These are phyloP conservation scores for Aspergillus ostianus DNA, from an alignment of 495 filamentous ascomycete species.

Conservation along the genomic window DNA sequence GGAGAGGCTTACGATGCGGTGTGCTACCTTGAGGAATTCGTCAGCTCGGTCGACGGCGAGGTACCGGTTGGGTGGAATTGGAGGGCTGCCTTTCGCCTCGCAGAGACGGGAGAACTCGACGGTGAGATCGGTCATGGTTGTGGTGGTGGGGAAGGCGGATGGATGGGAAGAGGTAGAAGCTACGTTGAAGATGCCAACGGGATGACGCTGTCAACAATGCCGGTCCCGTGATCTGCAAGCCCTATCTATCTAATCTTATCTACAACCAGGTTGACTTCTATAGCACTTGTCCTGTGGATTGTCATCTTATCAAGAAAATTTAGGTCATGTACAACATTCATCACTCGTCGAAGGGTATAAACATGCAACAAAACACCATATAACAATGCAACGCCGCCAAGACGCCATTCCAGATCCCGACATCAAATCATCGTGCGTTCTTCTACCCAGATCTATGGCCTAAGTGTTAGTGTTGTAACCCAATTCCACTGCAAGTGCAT, in stretches of 20 bases:
- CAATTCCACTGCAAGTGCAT: not conserved
- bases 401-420: not conserved
- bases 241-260: conserved; percentile 12
- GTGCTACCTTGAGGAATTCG: conserved; percentile 93
- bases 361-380: conserved; percentile 3
- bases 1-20: conserved; percentile 71
- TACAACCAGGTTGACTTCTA: not conserved
- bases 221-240: conserved; percentile 21
- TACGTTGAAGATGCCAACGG: conserved; percentile 1
- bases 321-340: conserved; percentile 1
- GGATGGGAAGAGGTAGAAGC: conserved; percentile 13
- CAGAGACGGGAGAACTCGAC: conserved; percentile 62
- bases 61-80: conserved; percentile 2
- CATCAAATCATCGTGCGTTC: conserved; percentile 43
- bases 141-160: not conserved
- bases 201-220: conserved; percentile 2
- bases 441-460: conserved; percentile 63
- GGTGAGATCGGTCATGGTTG: conserved; percentile 68
- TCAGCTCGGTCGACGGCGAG: conserved; percentile 59
- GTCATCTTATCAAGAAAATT: not conserved
- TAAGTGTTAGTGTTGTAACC: conserved; percentile 11
- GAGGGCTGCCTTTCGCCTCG: conserved; percentile 20
- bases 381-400: not conserved
- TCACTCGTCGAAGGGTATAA: conserved; percentile 18
- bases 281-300: not conserved